These are phyloP conservation scores for Ophiocytium majus DNA, from an alignment of 352 stramenopile genomes.

Conservation along the genomic window DNA sequence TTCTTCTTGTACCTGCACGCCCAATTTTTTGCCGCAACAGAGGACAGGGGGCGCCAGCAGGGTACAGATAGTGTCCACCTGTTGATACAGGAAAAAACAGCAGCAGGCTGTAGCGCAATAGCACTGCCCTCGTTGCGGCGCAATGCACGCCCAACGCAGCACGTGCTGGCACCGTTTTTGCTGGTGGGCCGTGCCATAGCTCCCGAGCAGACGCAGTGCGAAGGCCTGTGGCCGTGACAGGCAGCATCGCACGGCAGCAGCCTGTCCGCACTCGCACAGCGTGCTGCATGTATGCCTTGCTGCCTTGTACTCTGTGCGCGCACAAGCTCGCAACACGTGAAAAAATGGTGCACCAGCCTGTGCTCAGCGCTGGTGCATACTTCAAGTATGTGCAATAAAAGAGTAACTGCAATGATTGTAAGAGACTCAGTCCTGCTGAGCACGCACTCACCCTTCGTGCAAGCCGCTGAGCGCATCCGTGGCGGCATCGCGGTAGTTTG, in stretches of 20 bases:
- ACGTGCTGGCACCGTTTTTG: not conserved
- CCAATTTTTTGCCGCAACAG: not conserved
- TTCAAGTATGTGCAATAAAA: too few relatives aligned
- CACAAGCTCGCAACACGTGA: not conserved
- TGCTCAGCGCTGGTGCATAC: not conserved
- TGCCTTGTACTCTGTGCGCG: not conserved
- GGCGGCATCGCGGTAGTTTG: not conserved
- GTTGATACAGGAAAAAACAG: too few relatives aligned
- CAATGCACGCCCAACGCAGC: not conserved
- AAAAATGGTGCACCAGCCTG: not conserved
- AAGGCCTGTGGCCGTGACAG: too few relatives aligned
- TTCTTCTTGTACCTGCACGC: not conserved
- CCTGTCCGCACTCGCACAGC: too few relatives aligned
- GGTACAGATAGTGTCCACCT: not conserved
- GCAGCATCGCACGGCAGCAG: too few relatives aligned
- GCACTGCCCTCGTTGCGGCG: not conserved
- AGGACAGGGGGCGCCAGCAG: not conserved
- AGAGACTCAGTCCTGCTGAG: too few relatives aligned
- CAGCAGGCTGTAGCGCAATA: too few relatives aligned
- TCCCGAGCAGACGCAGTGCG: too few relatives aligned
- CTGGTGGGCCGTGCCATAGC: too few relatives aligned
- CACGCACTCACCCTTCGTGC: not conserved
- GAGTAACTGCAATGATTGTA: too few relatives aligned
- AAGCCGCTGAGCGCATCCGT: not conserved
- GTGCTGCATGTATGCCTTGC: not conserved